A percentile compares a stretch with the other conserved stretches of the same genome.
Conservation (phyloP, 2,329 filamentous ascomycete species). For the Herpomyces periplanetae region DNA sequence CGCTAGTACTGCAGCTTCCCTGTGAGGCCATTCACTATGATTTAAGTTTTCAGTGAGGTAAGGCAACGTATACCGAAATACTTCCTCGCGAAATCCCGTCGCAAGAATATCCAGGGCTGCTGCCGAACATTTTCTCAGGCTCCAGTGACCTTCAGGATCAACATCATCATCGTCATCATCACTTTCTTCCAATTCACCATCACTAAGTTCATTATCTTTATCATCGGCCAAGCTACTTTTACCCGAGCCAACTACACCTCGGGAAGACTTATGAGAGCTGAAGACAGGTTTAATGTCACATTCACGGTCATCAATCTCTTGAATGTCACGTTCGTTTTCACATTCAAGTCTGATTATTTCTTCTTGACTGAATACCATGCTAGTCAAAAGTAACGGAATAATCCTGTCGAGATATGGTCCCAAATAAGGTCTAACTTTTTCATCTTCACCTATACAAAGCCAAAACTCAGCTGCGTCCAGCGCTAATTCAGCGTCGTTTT, state of each 20-base stretch:
- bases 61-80: constrained; percentile 67
- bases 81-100: constrained; percentile 44
- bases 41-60: constrained; percentile 66
- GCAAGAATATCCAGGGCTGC: constrained; percentile 80
- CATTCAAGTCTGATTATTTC: constrained; percentile 53
- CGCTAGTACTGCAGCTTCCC: constrained; percentile 72
- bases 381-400: constrained; percentile 56
- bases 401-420: constrained; percentile 44
- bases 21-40: constrained; percentile 56
- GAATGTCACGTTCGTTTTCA: constrained; percentile 39
- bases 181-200: constrained; percentile 39
- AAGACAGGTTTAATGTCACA: constrained; percentile 80
- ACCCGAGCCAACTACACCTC: constrained; percentile 15
- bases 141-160: constrained; percentile 74
- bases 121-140: constrained; percentile 76
- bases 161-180: constrained; percentile 23
- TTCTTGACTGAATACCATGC: constrained; percentile 86
- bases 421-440: constrained; percentile 31
- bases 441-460: constrained; percentile 65
- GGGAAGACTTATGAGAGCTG: constrained; percentile 24
- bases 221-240: constrained; percentile 12
- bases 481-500: constrained; percentile 49
- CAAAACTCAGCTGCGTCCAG: constrained; percentile 92
- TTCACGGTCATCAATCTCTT: constrained; percentile 52
- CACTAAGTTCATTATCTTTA: constrained; percentile 36